Base-by-base conservation (phyloP, 768 basidiomycete species). In the Cyclocybe cylindracea region DNA sequence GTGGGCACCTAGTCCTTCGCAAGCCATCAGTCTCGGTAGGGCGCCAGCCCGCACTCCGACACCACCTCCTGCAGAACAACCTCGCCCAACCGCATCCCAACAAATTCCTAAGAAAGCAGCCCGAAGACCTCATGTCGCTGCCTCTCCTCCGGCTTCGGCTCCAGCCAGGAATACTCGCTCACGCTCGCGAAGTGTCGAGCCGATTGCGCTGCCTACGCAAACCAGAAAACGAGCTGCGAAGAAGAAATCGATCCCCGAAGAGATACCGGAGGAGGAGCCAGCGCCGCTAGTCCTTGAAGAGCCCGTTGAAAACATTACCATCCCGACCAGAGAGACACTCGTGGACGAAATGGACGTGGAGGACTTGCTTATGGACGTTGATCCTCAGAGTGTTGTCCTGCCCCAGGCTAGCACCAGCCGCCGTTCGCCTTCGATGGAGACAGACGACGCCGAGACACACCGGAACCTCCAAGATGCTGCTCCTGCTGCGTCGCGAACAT, bases 131-230 rank as follows among this genome's bases (percentile, higher is more conserved):
- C 46, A 18, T 19, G 34, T 42, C 33, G 13, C 9, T 3, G n/a
- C 35, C 46, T 41, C 51, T 49, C n/a, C 48, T 35, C 8, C 38
- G 36, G 40, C 11, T 37, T 46, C 42, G 42, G 60, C 68, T 39
- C 69, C 72, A 8, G 70, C 64, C 54, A 60, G 61, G 35, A 70
- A 70, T 53, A 71, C 71, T 2, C 64, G 74, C 16, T 66, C 70
- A 0, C 53, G 67, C 13, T 70, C 71, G 24, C 66, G 61, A 18
- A 68, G 69, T 8, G 62, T 70, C 11, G 67, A 70, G 39, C 68
- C 69, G 34, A 34, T 55, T 35, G 40, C 31, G 2, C 31, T 34
- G 33, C 58, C 44, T n/a, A 51, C 48, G 39, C 31, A 24, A 46
- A 46, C 54, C 39, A 47, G 46, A 24, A 52, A 58, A 41, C 38